Base-by-base conservation (phyloP, 805 yeast species). In the Ogataea ganodermae region DNA sequence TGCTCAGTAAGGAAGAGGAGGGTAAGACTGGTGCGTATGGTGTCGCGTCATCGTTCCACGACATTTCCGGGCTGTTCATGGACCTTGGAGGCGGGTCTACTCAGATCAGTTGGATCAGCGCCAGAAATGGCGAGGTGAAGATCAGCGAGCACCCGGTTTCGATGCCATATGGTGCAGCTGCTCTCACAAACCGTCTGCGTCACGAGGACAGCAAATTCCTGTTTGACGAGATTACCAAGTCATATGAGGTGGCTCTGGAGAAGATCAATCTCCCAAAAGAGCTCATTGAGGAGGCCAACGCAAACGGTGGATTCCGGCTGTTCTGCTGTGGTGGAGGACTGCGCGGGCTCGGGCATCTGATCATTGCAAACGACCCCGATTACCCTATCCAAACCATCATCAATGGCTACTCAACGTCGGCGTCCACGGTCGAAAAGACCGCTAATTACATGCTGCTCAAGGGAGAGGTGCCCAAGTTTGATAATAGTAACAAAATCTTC, bases 251-350 rank as follows among this genome's bases (percentile, higher is more conserved):
- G 21, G 84, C 86, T 0, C 62, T 81, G 30, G 68, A 72, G 26
- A 65, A 70, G 24, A 78, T 84, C 42, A 70, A 70, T 16, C 67
- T 84, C 16, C 89, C 89, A 3, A 60, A 65, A 28, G 74, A 69
- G 24, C 66, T 84, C 58, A 58, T 70, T 9, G 72, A 73, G 20
- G 76, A 75, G 43, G 85, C 87, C 1, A 68, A 69, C 33, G 59
- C 58, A 27, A 77, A 76, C 35, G 84, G 84, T 13, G 90, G 90
- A 0, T 79, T 79, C 55, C 77, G 80, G 52, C 58, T 86, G 35
- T 84, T 79, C 59, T 77, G 84, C 4, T 81, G 87, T 55, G 91
- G 91, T 44, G 89, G 90, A 46, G 91, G 90, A 0, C 70, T 84
- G 39, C 72, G 91, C 56, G 88, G 86, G 2, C 69, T 85, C 47